phyloP scores from a whole-genome alignment of 106 monocot species.

The Ottelia alismoides region DNA sequence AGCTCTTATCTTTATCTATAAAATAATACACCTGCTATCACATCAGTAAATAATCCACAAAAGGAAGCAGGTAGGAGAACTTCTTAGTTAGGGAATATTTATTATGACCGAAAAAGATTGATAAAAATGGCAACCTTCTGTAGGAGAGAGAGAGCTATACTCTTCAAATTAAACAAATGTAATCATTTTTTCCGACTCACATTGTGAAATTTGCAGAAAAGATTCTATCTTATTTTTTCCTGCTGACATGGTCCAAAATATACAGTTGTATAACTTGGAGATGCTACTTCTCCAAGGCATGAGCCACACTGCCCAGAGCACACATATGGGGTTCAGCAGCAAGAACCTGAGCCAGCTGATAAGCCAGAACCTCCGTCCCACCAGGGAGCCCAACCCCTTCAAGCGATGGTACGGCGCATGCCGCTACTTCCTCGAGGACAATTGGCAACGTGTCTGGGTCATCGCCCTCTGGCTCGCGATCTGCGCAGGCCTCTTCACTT shows the following conservation, averaged over 20 bases:
- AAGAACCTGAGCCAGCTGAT: constrained; percentile 86
- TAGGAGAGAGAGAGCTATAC: no score
- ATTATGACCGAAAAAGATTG: no score
- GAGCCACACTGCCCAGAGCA: constrained; percentile 28
- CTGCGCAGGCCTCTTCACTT: constrained; percentile 61
- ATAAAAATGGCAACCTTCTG: no score
- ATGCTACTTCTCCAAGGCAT: constrained; percentile 74
- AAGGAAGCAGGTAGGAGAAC: not conserved
- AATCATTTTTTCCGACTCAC: no score
- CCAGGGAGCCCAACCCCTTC: constrained; percentile 60
- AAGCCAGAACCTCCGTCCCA: constrained; percentile 59
- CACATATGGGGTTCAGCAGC: constrained; percentile 26
- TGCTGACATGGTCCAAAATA: not conserved
- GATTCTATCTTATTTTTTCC: no score
- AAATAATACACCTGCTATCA: no score
- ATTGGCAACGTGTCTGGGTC: constrained; percentile 83
- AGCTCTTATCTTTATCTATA: no score
- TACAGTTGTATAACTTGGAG: constrained; percentile 82
- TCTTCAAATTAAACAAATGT: no score
- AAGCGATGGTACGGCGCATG: constrained; percentile 24
- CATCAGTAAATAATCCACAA: not conserved
- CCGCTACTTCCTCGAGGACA: constrained; percentile 70
- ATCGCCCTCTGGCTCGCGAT: constrained; percentile 56
- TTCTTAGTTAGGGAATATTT: not conserved
- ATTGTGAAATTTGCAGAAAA: no score